These are phyloP conservation scores for Tetrapisispora namnaoensis DNA, from an alignment of 805 yeast species.

Conservation along the genomic window DNA sequence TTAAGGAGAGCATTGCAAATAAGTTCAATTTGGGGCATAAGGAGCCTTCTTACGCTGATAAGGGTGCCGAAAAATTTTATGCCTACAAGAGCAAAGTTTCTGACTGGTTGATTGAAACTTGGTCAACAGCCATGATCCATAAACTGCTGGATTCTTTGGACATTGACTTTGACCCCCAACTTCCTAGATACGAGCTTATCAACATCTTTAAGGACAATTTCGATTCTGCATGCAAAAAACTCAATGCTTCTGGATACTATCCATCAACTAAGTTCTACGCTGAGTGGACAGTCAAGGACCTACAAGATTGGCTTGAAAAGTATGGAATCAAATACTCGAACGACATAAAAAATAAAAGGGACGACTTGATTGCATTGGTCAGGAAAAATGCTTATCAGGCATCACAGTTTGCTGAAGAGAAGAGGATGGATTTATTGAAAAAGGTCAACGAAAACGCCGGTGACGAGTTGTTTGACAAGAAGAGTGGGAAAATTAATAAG, in stretches of 20 bases:
- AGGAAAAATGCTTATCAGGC: constrained; percentile 34
- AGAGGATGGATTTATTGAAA: constrained; percentile 33
- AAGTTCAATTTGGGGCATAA: not conserved
- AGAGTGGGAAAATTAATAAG: constrained; percentile 33
- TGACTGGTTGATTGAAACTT: constrained; percentile 44
- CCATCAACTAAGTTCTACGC: constrained; percentile 46
- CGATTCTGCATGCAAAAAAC: constrained; percentile 30
- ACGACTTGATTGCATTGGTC: constrained; percentile 37
- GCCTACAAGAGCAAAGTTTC: constrained; percentile 7
- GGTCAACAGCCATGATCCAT: constrained; percentile 43
- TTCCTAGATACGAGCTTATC: constrained; percentile 38
- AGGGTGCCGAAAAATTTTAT: not conserved
- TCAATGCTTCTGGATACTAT: constrained; percentile 35
- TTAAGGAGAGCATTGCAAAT: constrained; percentile 8
- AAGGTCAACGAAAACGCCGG: constrained; percentile 29
- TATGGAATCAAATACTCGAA: constrained; percentile 33
- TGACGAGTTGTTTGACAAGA: constrained; percentile 30
- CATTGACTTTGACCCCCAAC: constrained; percentile 30
- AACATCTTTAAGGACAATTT: constrained; percentile 37
- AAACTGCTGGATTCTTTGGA: constrained; percentile 41
- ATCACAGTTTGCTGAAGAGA: constrained; percentile 31
- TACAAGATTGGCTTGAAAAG: constrained; percentile 41
- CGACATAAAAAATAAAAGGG: constrained; percentile 31
- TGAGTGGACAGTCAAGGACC: constrained; percentile 29
- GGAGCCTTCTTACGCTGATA: not conserved